These are phyloP conservation scores for Verticillium zaregamsianum DNA, from an alignment of 2,329 filamentous ascomycete species.

Conservation along the genomic window DNA sequence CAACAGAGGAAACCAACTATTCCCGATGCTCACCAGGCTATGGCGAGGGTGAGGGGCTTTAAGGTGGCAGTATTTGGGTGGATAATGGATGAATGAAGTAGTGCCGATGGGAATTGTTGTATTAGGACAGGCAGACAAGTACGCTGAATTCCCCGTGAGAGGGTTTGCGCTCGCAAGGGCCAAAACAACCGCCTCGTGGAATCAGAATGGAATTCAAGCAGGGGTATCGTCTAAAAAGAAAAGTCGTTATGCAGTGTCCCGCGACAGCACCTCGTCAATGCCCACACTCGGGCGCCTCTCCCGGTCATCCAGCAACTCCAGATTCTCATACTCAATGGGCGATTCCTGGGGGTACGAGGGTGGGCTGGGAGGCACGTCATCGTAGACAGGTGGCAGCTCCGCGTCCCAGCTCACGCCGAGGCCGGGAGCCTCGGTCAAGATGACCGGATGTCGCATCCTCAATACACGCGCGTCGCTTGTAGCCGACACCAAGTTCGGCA, in stretches of 20 bases:
- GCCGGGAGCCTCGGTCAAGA: constrained; percentile 76
- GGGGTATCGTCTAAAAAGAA: background rate
- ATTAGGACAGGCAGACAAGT: no score
- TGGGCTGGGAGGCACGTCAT: constrained; percentile 84
- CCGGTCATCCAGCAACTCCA: constrained; percentile 27
- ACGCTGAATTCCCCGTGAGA: no score
- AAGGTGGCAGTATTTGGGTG: no score
- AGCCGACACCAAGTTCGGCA: constrained; percentile 65
- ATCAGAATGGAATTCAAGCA: background rate
- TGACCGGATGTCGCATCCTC: constrained; percentile 81
- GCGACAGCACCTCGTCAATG: background rate
- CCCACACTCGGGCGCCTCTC: background rate
- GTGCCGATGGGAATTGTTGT: no score
- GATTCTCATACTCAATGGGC: constrained; percentile 32
- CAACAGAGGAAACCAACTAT: no score
- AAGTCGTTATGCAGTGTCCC: background rate
- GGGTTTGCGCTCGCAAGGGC: no score
- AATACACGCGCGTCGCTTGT: constrained; percentile 87
- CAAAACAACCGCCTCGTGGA: no score
- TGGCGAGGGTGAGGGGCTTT: no score
- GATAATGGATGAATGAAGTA: no score
- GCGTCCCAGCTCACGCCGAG: constrained; percentile 95
- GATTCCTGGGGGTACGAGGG: constrained; percentile 57
- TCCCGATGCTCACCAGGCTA: no score
- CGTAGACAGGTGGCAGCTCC: constrained; percentile 88